Base-by-base conservation (phyloP, 768 basidiomycete genomes). In the Rickenella mellea region DNA sequence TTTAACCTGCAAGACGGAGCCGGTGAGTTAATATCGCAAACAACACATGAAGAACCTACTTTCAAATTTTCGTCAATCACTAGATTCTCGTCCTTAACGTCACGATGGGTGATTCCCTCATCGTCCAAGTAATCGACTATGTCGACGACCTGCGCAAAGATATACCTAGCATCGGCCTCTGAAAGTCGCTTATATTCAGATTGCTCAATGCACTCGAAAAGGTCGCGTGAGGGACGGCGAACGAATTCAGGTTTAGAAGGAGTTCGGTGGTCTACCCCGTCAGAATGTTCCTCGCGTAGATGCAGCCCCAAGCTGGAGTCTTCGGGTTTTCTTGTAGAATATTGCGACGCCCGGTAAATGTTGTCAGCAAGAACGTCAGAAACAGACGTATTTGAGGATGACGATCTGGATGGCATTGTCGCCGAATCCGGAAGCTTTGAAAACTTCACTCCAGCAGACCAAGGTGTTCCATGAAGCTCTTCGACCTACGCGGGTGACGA, bases 61-160 rank as follows among this genome's bases (percentile, higher is more conserved):
- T 75, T 83, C 48, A 87, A 69, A 48, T 83, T 64, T 58, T 63
- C 67, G 61, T 86, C 85, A 27, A 90, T 78, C 40, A 90, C 77
- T 37, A 92, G 61, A 55, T 99, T 99, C 61, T 99, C 94, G 42
- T 97, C 94, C 58, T 99, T 99, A 53, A 99, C 80, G 58, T 99
- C 94, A 29, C 94, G 83, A 59, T 99, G 94, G 0, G 84, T 80
- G 51, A 98, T 86, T 21, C 92, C 89, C 46, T 77, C 80, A 35
- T 68, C 65, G 53, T 94, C 74, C 27, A 97, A 71, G 55, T 92
- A 89, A 47, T 74, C 63, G 5, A 92, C 83, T 27, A 81, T 85
- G 43, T 90, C 84, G 39, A 89, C 87, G 32, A 96, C 76, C 63
- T 97, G 93, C 26, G 72, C 68, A 57, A 94, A 91, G 50, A 96